These are phyloP conservation scores for Herpetomonas tarakana DNA, from an alignment of 208 protist genomes.

Conservation along the genomic window DNA sequence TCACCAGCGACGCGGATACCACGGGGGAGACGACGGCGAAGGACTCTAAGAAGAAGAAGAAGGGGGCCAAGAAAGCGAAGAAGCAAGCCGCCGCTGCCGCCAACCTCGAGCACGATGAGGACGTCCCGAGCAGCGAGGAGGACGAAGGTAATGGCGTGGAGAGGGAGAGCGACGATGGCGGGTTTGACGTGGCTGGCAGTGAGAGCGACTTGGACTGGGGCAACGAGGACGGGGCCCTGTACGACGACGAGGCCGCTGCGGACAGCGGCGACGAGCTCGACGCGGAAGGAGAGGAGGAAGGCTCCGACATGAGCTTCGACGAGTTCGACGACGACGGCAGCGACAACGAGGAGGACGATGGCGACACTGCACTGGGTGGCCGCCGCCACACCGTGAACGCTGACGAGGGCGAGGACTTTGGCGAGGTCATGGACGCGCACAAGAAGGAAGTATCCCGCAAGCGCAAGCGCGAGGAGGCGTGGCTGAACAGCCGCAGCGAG, in stretches of 20 bases:
- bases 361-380: conserved; percentile 28
- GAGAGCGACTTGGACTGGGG: conserved; percentile 73
- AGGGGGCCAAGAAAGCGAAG: conserved; percentile 21
- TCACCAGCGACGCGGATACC: conserved; percentile 5
- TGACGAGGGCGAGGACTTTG: conserved; percentile 80
- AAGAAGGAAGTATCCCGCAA: conserved; percentile 63
- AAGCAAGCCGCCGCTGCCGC: neutral
- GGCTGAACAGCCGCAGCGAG: conserved; percentile 53
- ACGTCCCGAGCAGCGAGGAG: conserved; percentile 4
- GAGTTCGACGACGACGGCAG: conserved; percentile 8
- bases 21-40: neutral
- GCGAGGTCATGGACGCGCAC: conserved; percentile 66
- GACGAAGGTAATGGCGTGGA: conserved; percentile 10
- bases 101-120: conserved; percentile 24
- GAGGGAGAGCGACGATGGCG: conserved; percentile 10
- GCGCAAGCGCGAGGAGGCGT: conserved; percentile 60
- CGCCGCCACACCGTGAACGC: conserved; percentile 14
- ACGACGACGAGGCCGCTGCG: conserved; percentile 28
- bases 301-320: conserved; percentile 23
- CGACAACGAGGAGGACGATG: conserved; percentile 33
- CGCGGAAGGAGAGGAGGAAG: conserved; percentile 16
- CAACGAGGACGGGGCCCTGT: conserved; percentile 56
- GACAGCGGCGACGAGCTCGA: conserved; percentile 22
- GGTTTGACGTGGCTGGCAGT: conserved; percentile 43
- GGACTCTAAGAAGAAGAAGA: conserved; percentile 13